Conservation (phyloP, 192 early-diverging fungal species). For the Piromyces sp. region DNA sequence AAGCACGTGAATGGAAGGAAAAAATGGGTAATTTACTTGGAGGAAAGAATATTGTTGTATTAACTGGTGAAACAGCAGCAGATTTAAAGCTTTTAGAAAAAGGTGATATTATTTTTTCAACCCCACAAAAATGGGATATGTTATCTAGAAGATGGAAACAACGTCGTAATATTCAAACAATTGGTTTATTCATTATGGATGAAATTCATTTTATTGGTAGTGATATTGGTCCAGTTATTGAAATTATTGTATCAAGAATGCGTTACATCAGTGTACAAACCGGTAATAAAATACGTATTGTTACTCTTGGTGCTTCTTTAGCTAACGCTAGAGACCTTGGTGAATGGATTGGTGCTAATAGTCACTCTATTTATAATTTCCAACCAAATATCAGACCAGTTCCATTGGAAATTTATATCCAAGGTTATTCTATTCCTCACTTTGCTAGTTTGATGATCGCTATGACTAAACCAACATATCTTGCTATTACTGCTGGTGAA, state of each 20-base stretch:
- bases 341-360: slow-evolving; percentile 82
- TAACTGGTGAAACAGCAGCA: slow-evolving; percentile 78
- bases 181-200: slow-evolving; percentile 79
- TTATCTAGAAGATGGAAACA: slow-evolving; percentile 90
- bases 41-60: slow-evolving; percentile 68
- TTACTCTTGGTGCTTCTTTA: slow-evolving; percentile 72
- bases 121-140: slow-evolving; percentile 86
- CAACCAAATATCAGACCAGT: slow-evolving; percentile 80
- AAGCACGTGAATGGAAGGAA: slow-evolving; percentile 59
- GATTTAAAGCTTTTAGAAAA: slow-evolving; percentile 77
- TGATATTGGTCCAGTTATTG: slow-evolving; percentile 74
- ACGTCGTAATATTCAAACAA: slow-evolving; percentile 75
- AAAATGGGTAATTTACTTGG: slow-evolving; percentile 67
- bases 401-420: slow-evolving; percentile 88
- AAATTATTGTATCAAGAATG: slow-evolving; percentile 86
- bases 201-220: slow-evolving; percentile 89
- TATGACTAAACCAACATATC: slow-evolving; percentile 71
- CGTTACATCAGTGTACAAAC: slow-evolving; percentile 69
- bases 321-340: slow-evolving; percentile 97
- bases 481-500: slow-evolving; percentile 36
- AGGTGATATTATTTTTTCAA: slow-evolving; percentile 81
- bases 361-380: slow-evolving; percentile 77
- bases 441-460: slow-evolving; percentile 92
- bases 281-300: slow-evolving; percentile 70
- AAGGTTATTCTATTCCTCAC: slow-evolving; percentile 77